These are phyloP conservation scores for Colletotrichum kahawae DNA, from an alignment of 2,329 filamentous ascomycete genomes.

Conservation along the genomic window DNA sequence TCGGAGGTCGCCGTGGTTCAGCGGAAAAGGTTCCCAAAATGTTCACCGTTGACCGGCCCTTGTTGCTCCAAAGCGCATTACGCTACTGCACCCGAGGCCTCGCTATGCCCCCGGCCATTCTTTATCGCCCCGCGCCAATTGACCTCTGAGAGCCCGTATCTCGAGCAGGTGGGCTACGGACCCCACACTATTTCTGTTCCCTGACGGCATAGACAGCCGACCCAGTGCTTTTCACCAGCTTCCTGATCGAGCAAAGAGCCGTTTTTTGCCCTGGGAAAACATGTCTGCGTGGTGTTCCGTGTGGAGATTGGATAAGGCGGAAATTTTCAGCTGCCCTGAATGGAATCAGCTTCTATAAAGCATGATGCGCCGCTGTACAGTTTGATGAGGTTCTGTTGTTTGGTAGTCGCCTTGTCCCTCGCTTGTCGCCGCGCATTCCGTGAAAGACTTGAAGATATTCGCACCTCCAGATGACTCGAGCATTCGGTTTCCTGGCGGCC, in stretches of 20 bases:
- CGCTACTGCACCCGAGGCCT: conserved; percentile 16
- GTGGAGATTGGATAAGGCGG: conserved; percentile 5
- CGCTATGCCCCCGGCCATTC: background rate
- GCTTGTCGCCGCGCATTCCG: background rate
- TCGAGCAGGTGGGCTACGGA: conserved; percentile 27
- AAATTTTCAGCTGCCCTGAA: background rate
- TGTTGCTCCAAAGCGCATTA: background rate
- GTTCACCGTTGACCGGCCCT: background rate
- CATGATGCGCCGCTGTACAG: background rate
- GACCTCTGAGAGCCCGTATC: conserved; percentile 29
- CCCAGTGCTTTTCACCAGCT: conserved; percentile 18
- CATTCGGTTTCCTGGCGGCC: conserved; percentile 24
- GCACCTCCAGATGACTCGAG: conserved; percentile 30
- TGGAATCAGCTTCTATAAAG: background rate
- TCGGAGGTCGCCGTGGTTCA: conserved; percentile 7
- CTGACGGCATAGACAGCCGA: conserved; percentile 2
- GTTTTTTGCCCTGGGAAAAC: background rate
- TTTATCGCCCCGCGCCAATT: conserved; percentile 18
- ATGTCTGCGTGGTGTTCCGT: conserved; percentile 14
- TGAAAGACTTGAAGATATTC: background rate
- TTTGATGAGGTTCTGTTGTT: background rate
- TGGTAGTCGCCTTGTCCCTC: background rate
- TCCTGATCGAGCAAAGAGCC: conserved; percentile 23
- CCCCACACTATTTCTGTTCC: conserved; percentile 4
- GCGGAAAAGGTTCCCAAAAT: conserved; percentile 11